Conservation (phyloP, 225 moss, liverwort and hornwort genomes). For the Marchantia paleacea region DNA sequence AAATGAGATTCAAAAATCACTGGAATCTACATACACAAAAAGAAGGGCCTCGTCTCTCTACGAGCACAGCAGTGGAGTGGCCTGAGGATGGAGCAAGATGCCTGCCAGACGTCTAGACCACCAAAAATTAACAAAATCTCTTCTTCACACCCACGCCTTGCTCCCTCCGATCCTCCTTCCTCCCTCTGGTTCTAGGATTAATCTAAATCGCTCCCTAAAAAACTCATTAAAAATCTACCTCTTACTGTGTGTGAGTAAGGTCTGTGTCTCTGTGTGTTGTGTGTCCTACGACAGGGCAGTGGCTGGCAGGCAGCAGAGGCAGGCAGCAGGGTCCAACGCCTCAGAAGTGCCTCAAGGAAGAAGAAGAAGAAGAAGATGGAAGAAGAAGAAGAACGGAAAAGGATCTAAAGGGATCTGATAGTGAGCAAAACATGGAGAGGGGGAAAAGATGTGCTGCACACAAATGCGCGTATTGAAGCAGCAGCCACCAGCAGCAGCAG, state of each 20-base stretch:
- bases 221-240: conserved; percentile 19
- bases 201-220: conserved; percentile 35
- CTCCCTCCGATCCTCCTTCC: conserved; percentile 21
- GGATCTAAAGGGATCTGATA: conserved; percentile 21
- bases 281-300: conserved; percentile 7
- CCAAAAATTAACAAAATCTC: conserved; percentile 29
- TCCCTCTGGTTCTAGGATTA: conserved; percentile 17
- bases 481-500: conserved; percentile 5
- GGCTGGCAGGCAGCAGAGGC: conserved; percentile 3
- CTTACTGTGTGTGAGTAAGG: not conserved
- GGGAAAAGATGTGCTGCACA: conserved; percentile 14
- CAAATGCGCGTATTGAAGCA: conserved; percentile 14
- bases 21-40: conserved; percentile 30
- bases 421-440: not conserved
- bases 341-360: conserved; percentile 8
- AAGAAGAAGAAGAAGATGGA: not conserved
- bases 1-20: conserved; percentile 31
- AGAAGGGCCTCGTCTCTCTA: conserved; percentile 8
- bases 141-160: conserved; percentile 17
- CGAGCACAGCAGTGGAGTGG: conserved; percentile 12
- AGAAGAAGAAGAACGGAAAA: conserved; percentile 12
- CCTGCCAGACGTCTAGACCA: conserved; percentile 10
- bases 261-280: not conserved
- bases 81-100: conserved; percentile 19
- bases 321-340: conserved; percentile 13